phyloP scores from a whole-genome alignment of 768 basidiomycete genomes.

The Tricholoma sp. region DNA sequence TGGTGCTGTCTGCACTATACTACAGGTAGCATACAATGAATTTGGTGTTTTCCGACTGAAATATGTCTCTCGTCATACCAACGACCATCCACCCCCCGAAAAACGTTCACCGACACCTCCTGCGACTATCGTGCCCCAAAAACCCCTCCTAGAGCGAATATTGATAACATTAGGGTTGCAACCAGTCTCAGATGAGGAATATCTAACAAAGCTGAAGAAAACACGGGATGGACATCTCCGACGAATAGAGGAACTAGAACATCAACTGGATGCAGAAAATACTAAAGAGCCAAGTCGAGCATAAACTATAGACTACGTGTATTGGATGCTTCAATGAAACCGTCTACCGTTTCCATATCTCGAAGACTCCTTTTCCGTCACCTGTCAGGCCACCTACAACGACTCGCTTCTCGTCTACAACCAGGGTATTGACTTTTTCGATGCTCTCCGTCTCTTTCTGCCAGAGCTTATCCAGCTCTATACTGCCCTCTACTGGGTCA shows the following conservation, averaged over 20 bases:
- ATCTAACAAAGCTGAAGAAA: slow-evolving; percentile 52
- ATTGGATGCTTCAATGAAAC: background rate
- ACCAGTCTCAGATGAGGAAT: slow-evolving; percentile 68
- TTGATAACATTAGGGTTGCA: slow-evolving; percentile 45
- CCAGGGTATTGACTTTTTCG: slow-evolving; percentile 64
- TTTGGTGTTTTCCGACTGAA: slow-evolving; percentile 54
- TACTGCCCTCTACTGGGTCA: slow-evolving; percentile 28
- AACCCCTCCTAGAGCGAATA: slow-evolving; percentile 33
- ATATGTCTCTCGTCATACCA: slow-evolving; percentile 39
- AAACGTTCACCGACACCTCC: slow-evolving; percentile 10
- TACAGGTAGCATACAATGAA: slow-evolving; percentile 74
- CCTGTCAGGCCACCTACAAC: slow-evolving; percentile 58
- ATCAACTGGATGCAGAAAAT: slow-evolving; percentile 30
- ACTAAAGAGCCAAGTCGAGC: slow-evolving; percentile 8
- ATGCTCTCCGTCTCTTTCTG: slow-evolving; percentile 34
- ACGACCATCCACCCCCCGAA: slow-evolving; percentile 9
- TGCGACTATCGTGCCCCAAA: background rate
- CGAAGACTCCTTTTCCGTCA: slow-evolving; percentile 57
- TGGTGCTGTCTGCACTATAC: slow-evolving; percentile 47
- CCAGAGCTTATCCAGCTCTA: slow-evolving; percentile 44
- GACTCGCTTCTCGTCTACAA: slow-evolving; percentile 41
- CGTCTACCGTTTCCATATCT: slow-evolving; percentile 47
- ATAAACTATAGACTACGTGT: background rate
- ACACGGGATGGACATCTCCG: slow-evolving; percentile 50
- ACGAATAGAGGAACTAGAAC: slow-evolving; percentile 56